phyloP scores from a whole-genome alignment of 2,329 filamentous ascomycete genomes.

The Diaporthe caulivora region DNA sequence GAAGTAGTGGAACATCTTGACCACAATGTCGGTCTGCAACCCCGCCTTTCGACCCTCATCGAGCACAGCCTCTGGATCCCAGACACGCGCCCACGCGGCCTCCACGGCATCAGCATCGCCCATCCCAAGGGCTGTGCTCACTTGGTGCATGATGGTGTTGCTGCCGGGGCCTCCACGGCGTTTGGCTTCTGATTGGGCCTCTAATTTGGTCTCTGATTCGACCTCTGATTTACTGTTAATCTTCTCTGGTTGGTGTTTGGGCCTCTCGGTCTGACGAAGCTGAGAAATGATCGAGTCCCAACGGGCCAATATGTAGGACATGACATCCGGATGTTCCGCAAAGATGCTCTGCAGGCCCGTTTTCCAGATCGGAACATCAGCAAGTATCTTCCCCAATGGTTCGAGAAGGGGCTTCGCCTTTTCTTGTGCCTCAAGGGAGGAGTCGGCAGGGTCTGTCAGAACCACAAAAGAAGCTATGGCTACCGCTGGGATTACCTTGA shows the following conservation, averaged over 20 bases:
- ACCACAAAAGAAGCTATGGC: conserved; percentile 55
- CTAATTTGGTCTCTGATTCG: background rate
- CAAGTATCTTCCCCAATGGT: conserved; percentile 43
- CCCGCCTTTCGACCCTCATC: conserved; percentile 38
- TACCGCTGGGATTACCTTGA: conserved; percentile 48
- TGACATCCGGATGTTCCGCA: conserved; percentile 39
- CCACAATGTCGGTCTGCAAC: conserved; percentile 35
- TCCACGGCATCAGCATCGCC: conserved; percentile 44
- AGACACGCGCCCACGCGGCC: conserved; percentile 47
- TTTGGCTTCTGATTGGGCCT: background rate
- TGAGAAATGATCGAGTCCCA: conserved; percentile 37
- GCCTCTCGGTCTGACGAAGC: conserved; percentile 27
- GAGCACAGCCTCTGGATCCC: conserved; percentile 43
- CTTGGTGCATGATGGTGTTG: conserved; percentile 42
- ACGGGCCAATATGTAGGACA: conserved; percentile 41
- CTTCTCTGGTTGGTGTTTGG: background rate
- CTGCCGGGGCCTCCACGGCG: background rate
- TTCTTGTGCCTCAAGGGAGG: conserved; percentile 37
- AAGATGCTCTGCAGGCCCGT: conserved; percentile 42
- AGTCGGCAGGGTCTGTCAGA: conserved; percentile 49
- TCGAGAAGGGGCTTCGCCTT: conserved; percentile 45
- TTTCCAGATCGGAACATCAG: conserved; percentile 31
- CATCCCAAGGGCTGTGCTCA: conserved; percentile 46
- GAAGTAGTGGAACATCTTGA: conserved; percentile 50
- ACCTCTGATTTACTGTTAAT: background rate